These are phyloP conservation scores for Suhomyces wounanorum DNA, from an alignment of 1,139 yeast species.

Conservation along the genomic window DNA sequence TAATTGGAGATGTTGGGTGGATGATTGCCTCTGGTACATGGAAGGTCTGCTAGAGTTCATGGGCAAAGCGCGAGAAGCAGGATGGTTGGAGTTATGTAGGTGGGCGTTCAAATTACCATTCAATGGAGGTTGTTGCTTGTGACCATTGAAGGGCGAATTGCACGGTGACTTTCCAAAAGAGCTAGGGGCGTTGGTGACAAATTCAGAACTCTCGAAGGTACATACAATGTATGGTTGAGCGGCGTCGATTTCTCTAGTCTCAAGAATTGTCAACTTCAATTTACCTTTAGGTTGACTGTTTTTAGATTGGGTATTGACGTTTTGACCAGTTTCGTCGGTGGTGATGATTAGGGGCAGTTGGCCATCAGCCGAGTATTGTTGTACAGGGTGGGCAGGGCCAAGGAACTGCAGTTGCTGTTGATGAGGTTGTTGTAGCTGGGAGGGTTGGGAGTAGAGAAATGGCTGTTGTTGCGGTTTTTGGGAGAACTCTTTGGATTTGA, in stretches of 20 bases:
- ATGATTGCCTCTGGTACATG: slow-evolving; percentile 63
- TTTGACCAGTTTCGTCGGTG: slow-evolving; percentile 49
- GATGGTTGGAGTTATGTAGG: slow-evolving; percentile 14
- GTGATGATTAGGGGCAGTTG: slow-evolving; percentile 44
- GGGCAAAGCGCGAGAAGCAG: slow-evolving; percentile 19
- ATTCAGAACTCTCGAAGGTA: slow-evolving; percentile 90
- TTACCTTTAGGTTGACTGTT: slow-evolving; percentile 71
- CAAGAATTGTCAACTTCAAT: slow-evolving; percentile 74
- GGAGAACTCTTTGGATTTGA: slow-evolving; percentile 19
- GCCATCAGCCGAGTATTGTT: slow-evolving; percentile 19
- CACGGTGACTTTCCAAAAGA: slow-evolving; percentile 50
- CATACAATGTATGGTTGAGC: slow-evolving; percentile 90
- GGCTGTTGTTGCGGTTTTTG: slow-evolving; percentile 7
- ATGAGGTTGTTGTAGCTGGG: slow-evolving; percentile 19
- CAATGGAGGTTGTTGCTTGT: slow-evolving; percentile 19
- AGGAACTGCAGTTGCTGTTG: slow-evolving; percentile 16
- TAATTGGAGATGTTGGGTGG: slow-evolving; percentile 57
- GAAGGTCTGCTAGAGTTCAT: slow-evolving; percentile 39
- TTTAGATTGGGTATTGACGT: slow-evolving; percentile 26
- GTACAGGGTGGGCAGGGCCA: slow-evolving; percentile 15
- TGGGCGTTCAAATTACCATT: slow-evolving; percentile 16
- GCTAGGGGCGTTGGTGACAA: slow-evolving; percentile 80
- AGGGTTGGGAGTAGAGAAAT: slow-evolving; percentile 13
- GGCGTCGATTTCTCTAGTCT: slow-evolving; percentile 66
- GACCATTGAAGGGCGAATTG: slow-evolving; percentile 15